phyloP scores from a whole-genome alignment of 495 filamentous ascomycete species.

The Niebla homalea region DNA sequence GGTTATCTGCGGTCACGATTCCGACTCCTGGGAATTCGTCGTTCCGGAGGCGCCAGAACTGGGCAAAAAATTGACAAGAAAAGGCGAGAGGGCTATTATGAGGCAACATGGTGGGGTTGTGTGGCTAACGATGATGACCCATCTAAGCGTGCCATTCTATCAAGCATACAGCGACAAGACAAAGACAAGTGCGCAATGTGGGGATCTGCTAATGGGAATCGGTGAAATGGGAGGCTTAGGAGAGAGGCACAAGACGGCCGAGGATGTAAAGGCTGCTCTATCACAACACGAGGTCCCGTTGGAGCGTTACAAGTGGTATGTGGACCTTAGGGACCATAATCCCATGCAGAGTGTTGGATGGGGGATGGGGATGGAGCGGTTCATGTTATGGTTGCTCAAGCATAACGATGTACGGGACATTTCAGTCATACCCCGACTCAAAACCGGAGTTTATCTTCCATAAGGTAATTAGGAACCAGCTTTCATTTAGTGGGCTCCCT shows the following conservation, averaged over 20 bases:
- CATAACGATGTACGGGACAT: conserved; percentile 1
- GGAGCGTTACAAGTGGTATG: conserved; percentile 1
- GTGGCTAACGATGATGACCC: conserved; percentile 1
- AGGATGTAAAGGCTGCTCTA: not conserved
- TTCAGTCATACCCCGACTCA: not conserved
- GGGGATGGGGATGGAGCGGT: conserved; percentile 1
- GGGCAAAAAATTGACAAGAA: not conserved
- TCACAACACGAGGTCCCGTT: not conserved
- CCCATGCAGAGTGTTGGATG: not conserved
- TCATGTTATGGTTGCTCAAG: not conserved
- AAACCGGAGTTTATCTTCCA: not conserved
- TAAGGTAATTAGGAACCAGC: no score
- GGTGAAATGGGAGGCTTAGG: not conserved
- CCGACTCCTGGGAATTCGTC: not conserved
- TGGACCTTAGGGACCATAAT: not conserved
- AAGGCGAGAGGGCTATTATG: not conserved
- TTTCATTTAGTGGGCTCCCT: no score
- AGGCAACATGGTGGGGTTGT: not conserved
- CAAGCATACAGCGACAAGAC: not conserved
- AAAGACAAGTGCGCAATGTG: not conserved
- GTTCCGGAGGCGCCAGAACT: not conserved
- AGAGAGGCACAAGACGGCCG: not conserved
- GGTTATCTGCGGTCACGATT: not conserved
- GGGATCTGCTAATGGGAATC: not conserved
- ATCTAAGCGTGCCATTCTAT: conserved; percentile 2